Evolutionary conservation across 306 rosid species (phyloP), one percentile per base, ranked within the genome.

Genomic region (Rubus idaeus): DNA sequence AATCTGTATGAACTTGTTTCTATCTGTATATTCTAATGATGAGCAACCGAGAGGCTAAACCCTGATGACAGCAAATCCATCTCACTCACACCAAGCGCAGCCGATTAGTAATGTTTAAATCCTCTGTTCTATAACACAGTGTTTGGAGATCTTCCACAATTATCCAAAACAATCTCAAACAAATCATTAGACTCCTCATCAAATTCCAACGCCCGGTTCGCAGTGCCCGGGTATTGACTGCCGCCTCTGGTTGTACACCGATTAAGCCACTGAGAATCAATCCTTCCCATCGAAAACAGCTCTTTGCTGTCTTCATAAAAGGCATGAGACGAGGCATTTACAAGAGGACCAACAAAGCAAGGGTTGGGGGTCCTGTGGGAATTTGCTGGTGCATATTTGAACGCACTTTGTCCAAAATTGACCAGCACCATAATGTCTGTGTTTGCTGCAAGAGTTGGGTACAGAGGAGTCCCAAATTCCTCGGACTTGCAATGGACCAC

Each of bases 311-410:
- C 99, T 79, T 95, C 97, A 58, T 87, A 89, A 39, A 88, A 68
- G 4, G 80, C 80, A 37, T 81, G 85, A 62, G 60, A 82, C 5
- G 83, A 82, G 46, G 82, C 65, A 72, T 83, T 82, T 52, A 65
- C 85, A 20, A 80, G 82, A 26, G 96, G 88, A 10, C 85, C 88
- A 18, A 86, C 80, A 56, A 96, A 96, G 83, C 98, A 92, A 50
- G 99, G 99, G 80, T 96, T 92, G 42, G 94, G 88, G 0, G 98
- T 96, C 76, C 99, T 85, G n/a, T 91, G 89, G 6, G 90, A 89
- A 84, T 90, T 90, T 73, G 90, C 97, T 21, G 98, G 88, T 18
- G 78, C 86, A 80, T 92, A 96, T 66, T 85, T 91, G 89, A 92
- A 96, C 30, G 75, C 75, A 75, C 95, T 81, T 75, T 96, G 99